Conservation (phyloP, 129 eudicot species). For the Solidago caesia region DNA sequence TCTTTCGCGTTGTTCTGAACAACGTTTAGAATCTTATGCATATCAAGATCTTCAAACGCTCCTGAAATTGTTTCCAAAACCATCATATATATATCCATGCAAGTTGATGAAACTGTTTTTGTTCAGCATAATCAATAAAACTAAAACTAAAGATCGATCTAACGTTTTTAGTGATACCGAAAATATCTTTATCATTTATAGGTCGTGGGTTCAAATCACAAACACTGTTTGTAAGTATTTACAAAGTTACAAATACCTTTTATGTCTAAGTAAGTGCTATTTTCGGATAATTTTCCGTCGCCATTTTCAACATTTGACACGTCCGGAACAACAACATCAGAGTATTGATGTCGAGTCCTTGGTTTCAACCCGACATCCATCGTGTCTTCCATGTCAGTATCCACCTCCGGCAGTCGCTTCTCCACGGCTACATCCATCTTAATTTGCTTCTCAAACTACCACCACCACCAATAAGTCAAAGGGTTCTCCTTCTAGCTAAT, state of each 20-base stretch:
- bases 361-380: slow-evolving; percentile 22
- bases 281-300: slow-evolving; percentile 15
- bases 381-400: slow-evolving; percentile 22
- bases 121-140: slow-evolving; percentile 1
- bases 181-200: background rate
- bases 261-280: slow-evolving; percentile 33
- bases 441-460: slow-evolving; percentile 13
- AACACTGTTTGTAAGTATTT: background rate
- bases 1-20: slow-evolving; percentile 7
- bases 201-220: no score
- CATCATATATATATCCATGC: slow-evolving; percentile 5
- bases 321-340: slow-evolving; percentile 4
- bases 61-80: slow-evolving; percentile 13
- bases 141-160: background rate
- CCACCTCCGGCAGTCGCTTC: slow-evolving; percentile 15
- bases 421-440: slow-evolving; percentile 31
- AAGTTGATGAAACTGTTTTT: slow-evolving; percentile 22
- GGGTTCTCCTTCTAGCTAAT: no score
- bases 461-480: slow-evolving; percentile 6
- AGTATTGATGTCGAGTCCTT: slow-evolving; percentile 21
- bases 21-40: slow-evolving; percentile 16
- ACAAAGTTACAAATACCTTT: slow-evolving; percentile 23
- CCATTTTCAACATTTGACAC: slow-evolving; percentile 16
- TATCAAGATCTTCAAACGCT: slow-evolving; percentile 32
- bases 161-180: background rate